phyloP scores from a whole-genome alignment of 345 rosid genomes.

The Salix udensis region DNA sequence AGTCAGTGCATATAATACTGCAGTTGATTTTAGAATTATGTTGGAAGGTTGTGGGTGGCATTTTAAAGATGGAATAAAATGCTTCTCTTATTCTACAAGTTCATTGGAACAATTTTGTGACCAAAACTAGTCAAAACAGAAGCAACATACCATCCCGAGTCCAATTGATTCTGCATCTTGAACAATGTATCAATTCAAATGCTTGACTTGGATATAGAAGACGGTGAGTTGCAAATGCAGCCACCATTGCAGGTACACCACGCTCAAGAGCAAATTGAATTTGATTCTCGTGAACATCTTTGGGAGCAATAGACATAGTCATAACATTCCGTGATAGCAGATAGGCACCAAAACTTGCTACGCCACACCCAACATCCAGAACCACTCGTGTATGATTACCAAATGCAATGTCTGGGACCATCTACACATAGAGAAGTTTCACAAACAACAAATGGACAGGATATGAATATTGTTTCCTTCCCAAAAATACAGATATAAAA shows the following conservation, averaged over 20 bases:
- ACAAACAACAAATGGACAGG: conserved; percentile 12
- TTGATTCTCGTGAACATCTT: conserved; percentile 98
- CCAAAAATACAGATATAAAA: not conserved
- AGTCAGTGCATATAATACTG: not conserved
- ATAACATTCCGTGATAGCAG: conserved; percentile 67
- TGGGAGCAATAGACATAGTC: conserved; percentile 93
- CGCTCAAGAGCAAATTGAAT: conserved; percentile 99
- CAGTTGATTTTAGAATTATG: not conserved
- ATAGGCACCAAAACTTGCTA: conserved; percentile 99
- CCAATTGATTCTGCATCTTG: conserved; percentile 98
- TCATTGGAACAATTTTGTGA: not conserved
- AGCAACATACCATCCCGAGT: conserved; percentile 82
- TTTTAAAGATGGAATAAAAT: not conserved
- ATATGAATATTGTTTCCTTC: not conserved
- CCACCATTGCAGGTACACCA: conserved; percentile 98
- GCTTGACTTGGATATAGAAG: conserved; percentile 90
- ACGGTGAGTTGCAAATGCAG: conserved; percentile 81
- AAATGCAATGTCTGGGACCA: conserved; percentile 76
- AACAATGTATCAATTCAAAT: conserved; percentile 93
- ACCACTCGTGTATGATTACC: conserved; percentile 70
- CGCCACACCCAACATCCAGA: conserved; percentile 93
- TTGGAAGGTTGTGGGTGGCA: not conserved
- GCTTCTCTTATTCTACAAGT: not conserved
- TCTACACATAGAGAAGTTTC: conserved; percentile 38
- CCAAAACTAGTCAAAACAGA: conserved; percentile 10